phyloP scores from a whole-genome alignment of 148 eudicot genomes.

The Euryodendron excelsum region DNA sequence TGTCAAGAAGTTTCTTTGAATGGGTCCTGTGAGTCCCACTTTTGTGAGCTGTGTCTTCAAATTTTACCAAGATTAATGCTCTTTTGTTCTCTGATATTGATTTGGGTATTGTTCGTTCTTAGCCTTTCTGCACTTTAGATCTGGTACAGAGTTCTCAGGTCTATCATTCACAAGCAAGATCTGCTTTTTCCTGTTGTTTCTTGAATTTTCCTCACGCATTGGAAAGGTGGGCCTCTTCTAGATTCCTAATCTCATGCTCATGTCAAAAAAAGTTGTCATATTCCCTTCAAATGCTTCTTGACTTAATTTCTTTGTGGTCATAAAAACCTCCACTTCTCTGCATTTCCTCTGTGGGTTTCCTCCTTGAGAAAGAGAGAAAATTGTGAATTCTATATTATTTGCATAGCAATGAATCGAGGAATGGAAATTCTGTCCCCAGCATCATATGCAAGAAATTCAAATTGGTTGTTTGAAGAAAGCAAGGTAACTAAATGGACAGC shows the following conservation, averaged over 20 bases:
- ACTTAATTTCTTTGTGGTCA: conserved; percentile 21
- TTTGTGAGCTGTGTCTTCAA: background rate
- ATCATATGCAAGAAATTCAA: conserved; percentile 24
- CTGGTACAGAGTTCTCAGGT: conserved; percentile 4
- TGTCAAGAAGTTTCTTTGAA: background rate
- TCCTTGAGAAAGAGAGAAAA: background rate
- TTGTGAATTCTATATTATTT: background rate
- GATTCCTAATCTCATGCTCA: conserved; percentile 37
- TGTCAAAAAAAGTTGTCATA: conserved; percentile 22
- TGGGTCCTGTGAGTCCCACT: background rate
- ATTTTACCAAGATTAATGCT: background rate
- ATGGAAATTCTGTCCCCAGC: conserved; percentile 26
- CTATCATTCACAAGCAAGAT: conserved; percentile 19
- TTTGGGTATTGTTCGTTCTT: conserved; percentile 14
- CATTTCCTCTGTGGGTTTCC: conserved; percentile 4
- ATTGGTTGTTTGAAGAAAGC: conserved; percentile 41
- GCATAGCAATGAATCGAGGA: conserved; percentile 28
- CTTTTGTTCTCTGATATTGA: conserved; percentile 6
- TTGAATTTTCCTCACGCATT: conserved; percentile 24
- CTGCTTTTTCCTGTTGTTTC: conserved; percentile 18
- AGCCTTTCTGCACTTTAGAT: conserved; percentile 8
- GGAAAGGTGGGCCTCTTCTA: conserved; percentile 33
- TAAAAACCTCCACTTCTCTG: conserved; percentile 17
- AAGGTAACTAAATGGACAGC: conserved; percentile 39
- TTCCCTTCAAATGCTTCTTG: conserved; percentile 29